Base-by-base conservation (phyloP, 495 filamentous ascomycete species). In the Aspergillus asperescens region DNA sequence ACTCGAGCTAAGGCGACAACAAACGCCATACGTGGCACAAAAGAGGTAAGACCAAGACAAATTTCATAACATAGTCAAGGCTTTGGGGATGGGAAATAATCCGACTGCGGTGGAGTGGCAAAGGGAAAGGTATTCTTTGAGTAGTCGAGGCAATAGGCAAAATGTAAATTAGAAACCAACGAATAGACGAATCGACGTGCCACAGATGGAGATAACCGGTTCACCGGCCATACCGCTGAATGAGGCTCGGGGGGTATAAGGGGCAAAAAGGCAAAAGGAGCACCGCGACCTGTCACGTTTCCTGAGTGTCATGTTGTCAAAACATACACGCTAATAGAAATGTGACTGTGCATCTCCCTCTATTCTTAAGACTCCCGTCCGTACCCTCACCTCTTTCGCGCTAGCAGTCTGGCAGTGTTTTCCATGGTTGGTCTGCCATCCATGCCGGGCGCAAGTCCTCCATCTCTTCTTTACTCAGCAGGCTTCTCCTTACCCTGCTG, bases 401-500 rank as follows among this genome's bases (percentile, higher is more conserved):
- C 51, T 12, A 24, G 34, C 48, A 37, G 32, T 32, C 41, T 24
- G 37, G 46, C 57, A 32, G 13, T 29, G 51, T 44, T 50, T 31
- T 50, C 51, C 38, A 39, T n/a, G 24, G 6, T 27, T 40, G 23
- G 27, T 34, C 35, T 27, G 23, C 24, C 47, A 55, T 55, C 47
- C 43, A 34, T 34, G 53, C 23, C 43, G 61, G 68, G 69, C 69
- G 64, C 56, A 64, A 69, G 65, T 69, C 66, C 70, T 65, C 65
- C 58, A 59, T 63, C 60, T 63, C 51, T 65, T 64, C 61, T 69
- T 73, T 75, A 75, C 70, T 76, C 73, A 48, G 85, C 76, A 48
- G 83, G 76, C 68, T 89, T 84, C 41, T 86, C 74, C 41, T 86
- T 73, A 39, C 63, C 74, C 69, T 83, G n/a, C n/a, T n/a, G 75